Evolutionary conservation across 768 basidiomycete genomes (phyloP).

Genomic region (Albatrellus ellisii): DNA sequence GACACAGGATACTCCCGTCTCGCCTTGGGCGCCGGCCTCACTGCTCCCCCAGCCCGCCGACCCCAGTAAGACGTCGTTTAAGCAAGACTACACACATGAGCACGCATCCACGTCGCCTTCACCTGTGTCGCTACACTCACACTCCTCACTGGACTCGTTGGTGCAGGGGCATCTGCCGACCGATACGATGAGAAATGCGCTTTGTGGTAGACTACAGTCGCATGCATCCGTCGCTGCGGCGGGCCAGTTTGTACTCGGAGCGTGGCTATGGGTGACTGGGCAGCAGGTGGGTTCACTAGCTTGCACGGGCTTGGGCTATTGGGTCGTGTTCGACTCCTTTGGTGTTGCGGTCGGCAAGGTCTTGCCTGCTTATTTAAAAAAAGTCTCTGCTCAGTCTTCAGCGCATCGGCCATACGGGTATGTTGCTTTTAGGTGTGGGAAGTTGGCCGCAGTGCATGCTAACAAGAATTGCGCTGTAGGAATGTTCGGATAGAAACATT

Average conservation of each 20-base stretch:
- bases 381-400: conserved; percentile 18
- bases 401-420: conserved; percentile 46
- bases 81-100: background rate
- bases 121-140: no score
- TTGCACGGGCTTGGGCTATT: conserved; percentile 87
- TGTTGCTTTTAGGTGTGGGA: conserved; percentile 21
- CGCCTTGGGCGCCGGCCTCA: conserved; percentile 56
- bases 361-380: conserved; percentile 30
- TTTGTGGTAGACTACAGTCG: no score
- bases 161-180: no score
- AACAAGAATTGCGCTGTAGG: conserved; percentile 21
- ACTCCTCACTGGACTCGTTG: no score
- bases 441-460: background rate
- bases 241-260: conserved; percentile 50
- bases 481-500: conserved; percentile 58
- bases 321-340: conserved; percentile 90
- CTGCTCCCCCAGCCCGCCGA: conserved; percentile 18
- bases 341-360: conserved; percentile 50
- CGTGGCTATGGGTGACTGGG: conserved; percentile 77
- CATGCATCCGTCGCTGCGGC: conserved; percentile 8
- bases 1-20: conserved; percentile 48
- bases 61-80: conserved; percentile 2
- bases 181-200: no score
- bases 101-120: background rate
- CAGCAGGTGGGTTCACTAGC: conserved; percentile 81